Conservation (phyloP, 129 eudicot species). For the Oenanthe sinensis region DNA sequence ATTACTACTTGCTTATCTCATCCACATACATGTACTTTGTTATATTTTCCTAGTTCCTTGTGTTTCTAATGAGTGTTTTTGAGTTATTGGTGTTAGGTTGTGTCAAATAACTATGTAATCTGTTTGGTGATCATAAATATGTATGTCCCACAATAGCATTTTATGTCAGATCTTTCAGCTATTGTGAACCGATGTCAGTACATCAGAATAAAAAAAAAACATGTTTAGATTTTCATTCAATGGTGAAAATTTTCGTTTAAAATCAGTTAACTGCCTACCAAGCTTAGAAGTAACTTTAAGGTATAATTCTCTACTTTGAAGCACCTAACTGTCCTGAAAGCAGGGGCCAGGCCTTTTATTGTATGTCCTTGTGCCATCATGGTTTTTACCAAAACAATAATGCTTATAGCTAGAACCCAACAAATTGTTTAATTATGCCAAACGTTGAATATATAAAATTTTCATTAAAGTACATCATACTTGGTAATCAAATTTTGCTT, state of each 20-base stretch:
- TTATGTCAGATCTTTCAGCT: not conserved
- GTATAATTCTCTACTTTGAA: not conserved
- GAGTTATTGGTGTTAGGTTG: constrained; percentile 1
- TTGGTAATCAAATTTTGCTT: not conserved
- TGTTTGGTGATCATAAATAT: not conserved
- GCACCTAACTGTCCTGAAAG: not conserved
- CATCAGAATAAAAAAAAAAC: not conserved
- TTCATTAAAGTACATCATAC: not conserved
- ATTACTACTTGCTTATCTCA: not conserved
- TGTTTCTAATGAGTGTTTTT: not conserved
- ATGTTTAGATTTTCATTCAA: not conserved
- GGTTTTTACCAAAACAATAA: not conserved
- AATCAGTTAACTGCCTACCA: not conserved
- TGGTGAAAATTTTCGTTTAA: not conserved
- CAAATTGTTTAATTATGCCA: not conserved
- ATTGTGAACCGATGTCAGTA: not conserved
- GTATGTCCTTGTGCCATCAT: not conserved
- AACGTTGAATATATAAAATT: not conserved
- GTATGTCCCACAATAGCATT: not conserved
- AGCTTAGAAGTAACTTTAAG: not conserved
- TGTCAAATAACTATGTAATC: not conserved
- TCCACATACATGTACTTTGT: not conserved
- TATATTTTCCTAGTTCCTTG: constrained; percentile 1
- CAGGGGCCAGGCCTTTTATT: not conserved
- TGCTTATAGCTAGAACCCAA: not conserved